phyloP scores from a whole-genome alignment of 2,329 filamentous ascomycete species.

The Gnomoniopsis smithogilvyi region DNA sequence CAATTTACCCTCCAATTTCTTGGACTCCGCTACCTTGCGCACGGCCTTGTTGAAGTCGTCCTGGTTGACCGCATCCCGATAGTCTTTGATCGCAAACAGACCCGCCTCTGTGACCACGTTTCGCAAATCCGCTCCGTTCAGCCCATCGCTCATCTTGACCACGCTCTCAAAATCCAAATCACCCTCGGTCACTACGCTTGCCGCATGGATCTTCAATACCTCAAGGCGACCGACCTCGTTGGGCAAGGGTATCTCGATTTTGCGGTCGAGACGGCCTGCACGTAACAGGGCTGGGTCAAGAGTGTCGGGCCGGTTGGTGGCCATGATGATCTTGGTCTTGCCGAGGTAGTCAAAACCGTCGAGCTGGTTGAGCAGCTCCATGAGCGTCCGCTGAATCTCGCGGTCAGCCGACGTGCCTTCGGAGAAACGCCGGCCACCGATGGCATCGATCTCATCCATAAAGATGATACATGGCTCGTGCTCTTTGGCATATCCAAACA shows the following conservation, averaged over 20 bases:
- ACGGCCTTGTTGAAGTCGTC: slow-evolving; percentile 99
- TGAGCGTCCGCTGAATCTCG: slow-evolving; percentile 96
- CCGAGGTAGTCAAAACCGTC: slow-evolving; percentile 99
- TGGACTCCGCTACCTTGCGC: slow-evolving; percentile 92
- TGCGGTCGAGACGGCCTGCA: slow-evolving; percentile 90
- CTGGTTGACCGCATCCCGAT: slow-evolving; percentile 92
- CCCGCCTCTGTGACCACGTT: slow-evolving; percentile 98
- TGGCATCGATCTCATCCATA: slow-evolving; percentile 99
- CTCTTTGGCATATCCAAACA: slow-evolving; percentile 99
- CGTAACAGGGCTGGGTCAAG: slow-evolving; percentile 89
- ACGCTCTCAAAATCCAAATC: slow-evolving; percentile 99
- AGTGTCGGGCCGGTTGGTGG: slow-evolving; percentile 94
- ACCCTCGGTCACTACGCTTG: slow-evolving; percentile 81
- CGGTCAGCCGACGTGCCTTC: slow-evolving; percentile 97
- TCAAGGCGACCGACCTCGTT: slow-evolving; percentile 96
- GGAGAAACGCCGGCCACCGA: slow-evolving; percentile 92
- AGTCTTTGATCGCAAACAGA: slow-evolving; percentile 97
- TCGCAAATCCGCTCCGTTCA: slow-evolving; percentile 95
- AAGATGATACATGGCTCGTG: slow-evolving; percentile 99
- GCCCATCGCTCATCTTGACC: slow-evolving; percentile 98
- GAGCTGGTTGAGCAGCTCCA: slow-evolving; percentile 98
- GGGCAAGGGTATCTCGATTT: slow-evolving; percentile 95
- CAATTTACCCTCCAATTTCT: slow-evolving; percentile 98
- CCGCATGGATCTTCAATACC: slow-evolving; percentile 96
- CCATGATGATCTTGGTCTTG: slow-evolving; percentile 99